Evolutionary conservation across 495 filamentous ascomycete genomes (phyloP), one percentile per base, ranked within the genome.

Genomic region (Amphirosellinia nigrospora): DNA sequence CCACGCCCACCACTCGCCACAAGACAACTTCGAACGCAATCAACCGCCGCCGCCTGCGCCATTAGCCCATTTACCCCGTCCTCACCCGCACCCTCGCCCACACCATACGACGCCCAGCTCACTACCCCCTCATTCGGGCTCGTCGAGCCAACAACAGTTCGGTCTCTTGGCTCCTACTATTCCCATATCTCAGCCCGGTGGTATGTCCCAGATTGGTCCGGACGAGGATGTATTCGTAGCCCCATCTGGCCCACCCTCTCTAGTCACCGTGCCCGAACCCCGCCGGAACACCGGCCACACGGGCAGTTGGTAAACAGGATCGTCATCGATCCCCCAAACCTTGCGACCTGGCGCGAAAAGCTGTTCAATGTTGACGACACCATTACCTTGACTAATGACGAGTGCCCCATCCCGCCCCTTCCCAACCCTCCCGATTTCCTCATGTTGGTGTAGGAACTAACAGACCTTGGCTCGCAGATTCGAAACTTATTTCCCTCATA

Each of bases 401-500:
- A 96, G 92, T 94, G 88, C 81, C 38, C 68, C 43, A 26, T 32
- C 34, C 34, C 34, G 3, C 34, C 34, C 34, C 34, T 36, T 36
- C 34, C 34, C 34, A 34, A 28, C 56, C n/a, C 6, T 41, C 64
- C 55, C 13, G n/a, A 53, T 55, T 61, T 62, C 15, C 52, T 72
- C 48, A 65, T n/a, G 61, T 48, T 73, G 70, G 23, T 53, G 46
- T 62, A 23, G 23, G 13, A 39, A 55, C 66, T 69, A 32, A 69
- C 43, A 53, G 3, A 13, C 13, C 21, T n/a, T 36, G 19, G 19
- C 26, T 15, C 41, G 55, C 74, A 95, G 93, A 78, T 96, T 92
- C 80, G 88, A 92, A 72, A 94, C 88, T 23, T 97, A 96, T 80
- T 97, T 94, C 76, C 93, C 93, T 0, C 93, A 95, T 79, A 85